These are phyloP conservation scores for Xylaria sp. DNA, from an alignment of 2,329 filamentous ascomycete genomes.

Conservation along the genomic window DNA sequence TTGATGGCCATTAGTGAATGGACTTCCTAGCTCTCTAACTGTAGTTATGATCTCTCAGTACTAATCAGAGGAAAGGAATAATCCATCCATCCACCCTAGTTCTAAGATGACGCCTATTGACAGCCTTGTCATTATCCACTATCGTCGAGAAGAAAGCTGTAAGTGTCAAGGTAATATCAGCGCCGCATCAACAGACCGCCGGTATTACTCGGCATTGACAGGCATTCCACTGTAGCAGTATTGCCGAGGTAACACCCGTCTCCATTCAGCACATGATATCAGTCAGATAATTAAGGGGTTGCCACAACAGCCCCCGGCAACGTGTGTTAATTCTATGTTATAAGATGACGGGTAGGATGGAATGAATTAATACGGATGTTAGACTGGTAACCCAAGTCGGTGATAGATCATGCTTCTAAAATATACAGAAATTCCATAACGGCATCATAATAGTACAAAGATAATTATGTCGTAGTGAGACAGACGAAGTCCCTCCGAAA, in stretches of 20 bases:
- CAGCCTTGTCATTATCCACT: not conserved
- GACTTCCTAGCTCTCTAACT: not conserved
- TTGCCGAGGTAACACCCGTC: not conserved
- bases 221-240: not conserved
- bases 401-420: not conserved
- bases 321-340: not conserved
- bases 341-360: not conserved
- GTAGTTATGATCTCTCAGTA: not conserved
- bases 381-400: not conserved
- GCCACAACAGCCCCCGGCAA: not conserved
- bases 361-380: not conserved
- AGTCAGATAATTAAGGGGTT: not conserved
- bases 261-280: not conserved
- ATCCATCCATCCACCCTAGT: not conserved
- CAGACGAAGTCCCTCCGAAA: not conserved
- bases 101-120: not conserved
- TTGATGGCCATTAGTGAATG: too few relatives aligned
- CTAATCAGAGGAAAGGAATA: not conserved
- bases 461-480: conserved; percentile 4
- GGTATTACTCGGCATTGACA: not conserved
- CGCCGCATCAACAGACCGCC: not conserved
- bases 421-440: conserved; percentile 6
- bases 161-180: not conserved
- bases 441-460: conserved; percentile 26
- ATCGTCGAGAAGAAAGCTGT: not conserved